These are phyloP conservation scores for Leptodermis oblonga DNA, from an alignment of 257 asterid genomes.

Conservation along the genomic window DNA sequence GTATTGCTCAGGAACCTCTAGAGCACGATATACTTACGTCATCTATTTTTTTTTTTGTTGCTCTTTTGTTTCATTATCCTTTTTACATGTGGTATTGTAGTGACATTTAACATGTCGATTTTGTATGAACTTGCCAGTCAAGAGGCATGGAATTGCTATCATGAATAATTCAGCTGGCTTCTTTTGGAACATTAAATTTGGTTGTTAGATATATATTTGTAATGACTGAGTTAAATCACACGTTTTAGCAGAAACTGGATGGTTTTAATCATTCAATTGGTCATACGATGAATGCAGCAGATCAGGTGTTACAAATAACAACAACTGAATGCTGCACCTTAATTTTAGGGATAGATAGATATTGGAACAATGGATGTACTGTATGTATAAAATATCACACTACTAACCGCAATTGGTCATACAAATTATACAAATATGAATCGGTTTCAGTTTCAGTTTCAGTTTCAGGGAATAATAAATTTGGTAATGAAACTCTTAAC, in stretches of 20 bases:
- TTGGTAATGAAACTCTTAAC: no score
- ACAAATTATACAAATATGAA: no score
- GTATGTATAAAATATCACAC: no score
- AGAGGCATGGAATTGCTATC: conserved; percentile 16
- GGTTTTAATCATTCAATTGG: neutral
- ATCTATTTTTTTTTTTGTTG: neutral
- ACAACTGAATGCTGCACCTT: no score
- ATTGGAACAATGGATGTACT: no score
- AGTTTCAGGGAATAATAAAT: no score
- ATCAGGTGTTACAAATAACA: no score
- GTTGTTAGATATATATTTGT: neutral
- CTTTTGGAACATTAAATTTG: conserved; percentile 6
- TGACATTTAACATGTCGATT: conserved; percentile 18
- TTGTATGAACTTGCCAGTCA: conserved; percentile 21
- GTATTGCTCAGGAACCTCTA: conserved; percentile 10
- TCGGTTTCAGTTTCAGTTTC: no score
- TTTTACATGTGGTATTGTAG: neutral
- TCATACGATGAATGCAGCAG: no score
- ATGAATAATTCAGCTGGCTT: conserved; percentile 26
- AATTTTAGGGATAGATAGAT: no score
- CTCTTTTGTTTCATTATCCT: neutral
- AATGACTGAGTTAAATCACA: neutral
- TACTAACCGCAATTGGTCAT: no score
- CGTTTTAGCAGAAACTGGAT: neutral
- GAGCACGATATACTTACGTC: neutral